These are phyloP conservation scores for Neckera pumila DNA, from an alignment of 225 moss, liverwort and hornwort species.

Conservation along the genomic window DNA sequence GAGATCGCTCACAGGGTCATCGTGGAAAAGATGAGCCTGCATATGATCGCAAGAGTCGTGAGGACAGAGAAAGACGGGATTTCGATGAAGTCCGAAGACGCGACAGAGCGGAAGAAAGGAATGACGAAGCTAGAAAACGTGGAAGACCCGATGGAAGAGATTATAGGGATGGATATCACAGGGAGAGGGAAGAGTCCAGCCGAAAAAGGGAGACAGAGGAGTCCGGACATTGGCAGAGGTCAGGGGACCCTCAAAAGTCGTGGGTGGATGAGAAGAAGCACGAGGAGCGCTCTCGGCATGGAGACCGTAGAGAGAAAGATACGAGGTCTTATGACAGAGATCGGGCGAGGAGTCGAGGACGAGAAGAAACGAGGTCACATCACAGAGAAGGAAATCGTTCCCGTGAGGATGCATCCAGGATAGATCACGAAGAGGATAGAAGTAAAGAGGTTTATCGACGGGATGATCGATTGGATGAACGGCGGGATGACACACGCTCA, in stretches of 20 bases:
- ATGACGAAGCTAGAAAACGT: slow-evolving; percentile 35
- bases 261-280: slow-evolving; percentile 50
- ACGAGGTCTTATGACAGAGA: slow-evolving; percentile 51
- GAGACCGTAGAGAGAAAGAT: slow-evolving; percentile 51
- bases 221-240: slow-evolving; percentile 28
- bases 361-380: slow-evolving; percentile 50
- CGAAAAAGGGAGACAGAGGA: slow-evolving; percentile 42
- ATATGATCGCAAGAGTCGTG: slow-evolving; percentile 43
- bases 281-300: slow-evolving; percentile 55
- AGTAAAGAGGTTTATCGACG: slow-evolving; percentile 20
- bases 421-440: slow-evolving; percentile 67
- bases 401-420: slow-evolving; percentile 45
- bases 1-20: slow-evolving; percentile 48
- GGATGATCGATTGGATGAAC: slow-evolving; percentile 32
- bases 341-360: slow-evolving; percentile 54
- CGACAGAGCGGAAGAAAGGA: slow-evolving; percentile 38
- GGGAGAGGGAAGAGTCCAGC: slow-evolving; percentile 29
- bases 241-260: slow-evolving; percentile 17
- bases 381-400: slow-evolving; percentile 42
- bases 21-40: slow-evolving; percentile 41
- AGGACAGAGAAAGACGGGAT: slow-evolving; percentile 58
- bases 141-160: slow-evolving; percentile 22
- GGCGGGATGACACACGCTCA: slow-evolving; percentile 30
- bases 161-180: slow-evolving; percentile 25
- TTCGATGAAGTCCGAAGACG: slow-evolving; percentile 61